Evolutionary conservation across 2,329 filamentous ascomycete species (phyloP).

Genomic region (Paracoccidioides brasiliensis): DNA sequence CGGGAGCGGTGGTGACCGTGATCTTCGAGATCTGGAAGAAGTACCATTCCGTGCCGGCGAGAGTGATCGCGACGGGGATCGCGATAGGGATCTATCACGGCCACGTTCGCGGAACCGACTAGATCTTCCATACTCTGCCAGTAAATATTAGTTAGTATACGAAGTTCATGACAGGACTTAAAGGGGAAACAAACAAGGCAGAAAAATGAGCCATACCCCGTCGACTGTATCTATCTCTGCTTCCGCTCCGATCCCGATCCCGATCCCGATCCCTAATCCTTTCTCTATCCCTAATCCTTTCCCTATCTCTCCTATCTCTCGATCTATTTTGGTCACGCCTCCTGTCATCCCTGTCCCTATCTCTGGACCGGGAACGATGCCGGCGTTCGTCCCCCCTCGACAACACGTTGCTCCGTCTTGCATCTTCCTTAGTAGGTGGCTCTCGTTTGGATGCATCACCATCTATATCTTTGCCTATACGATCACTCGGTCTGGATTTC

Average conservation of each 20-base stretch:
- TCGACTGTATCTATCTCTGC: conserved; percentile 23
- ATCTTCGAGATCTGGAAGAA: neutral
- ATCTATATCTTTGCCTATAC: conserved; percentile 18
- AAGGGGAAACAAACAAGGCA: neutral
- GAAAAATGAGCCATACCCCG: conserved; percentile 24
- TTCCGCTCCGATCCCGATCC: conserved; percentile 18
- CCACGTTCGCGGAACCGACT: conserved; percentile 23
- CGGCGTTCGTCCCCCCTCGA: conserved; percentile 24
- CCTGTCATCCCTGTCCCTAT: conserved; percentile 22
- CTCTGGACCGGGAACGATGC: conserved; percentile 28
- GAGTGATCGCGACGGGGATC: conserved; percentile 20
- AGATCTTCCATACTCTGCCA: conserved; percentile 14
- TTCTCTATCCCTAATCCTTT: conserved; percentile 26
- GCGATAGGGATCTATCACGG: conserved; percentile 15
- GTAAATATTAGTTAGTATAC: neutral
- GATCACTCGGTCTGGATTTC: conserved; percentile 15
- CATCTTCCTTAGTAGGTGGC: conserved; percentile 24
- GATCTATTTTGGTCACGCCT: conserved; percentile 33
- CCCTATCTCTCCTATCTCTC: conserved; percentile 24
- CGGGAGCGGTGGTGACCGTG: conserved; percentile 17
- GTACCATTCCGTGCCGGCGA: conserved; percentile 24
- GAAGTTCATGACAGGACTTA: neutral
- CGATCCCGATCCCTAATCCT: conserved; percentile 25
- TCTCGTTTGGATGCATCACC: conserved; percentile 25
- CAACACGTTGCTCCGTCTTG: conserved; percentile 22